phyloP scores from a whole-genome alignment of 495 filamentous ascomycete species.

The Lophiostoma macrostomum region DNA sequence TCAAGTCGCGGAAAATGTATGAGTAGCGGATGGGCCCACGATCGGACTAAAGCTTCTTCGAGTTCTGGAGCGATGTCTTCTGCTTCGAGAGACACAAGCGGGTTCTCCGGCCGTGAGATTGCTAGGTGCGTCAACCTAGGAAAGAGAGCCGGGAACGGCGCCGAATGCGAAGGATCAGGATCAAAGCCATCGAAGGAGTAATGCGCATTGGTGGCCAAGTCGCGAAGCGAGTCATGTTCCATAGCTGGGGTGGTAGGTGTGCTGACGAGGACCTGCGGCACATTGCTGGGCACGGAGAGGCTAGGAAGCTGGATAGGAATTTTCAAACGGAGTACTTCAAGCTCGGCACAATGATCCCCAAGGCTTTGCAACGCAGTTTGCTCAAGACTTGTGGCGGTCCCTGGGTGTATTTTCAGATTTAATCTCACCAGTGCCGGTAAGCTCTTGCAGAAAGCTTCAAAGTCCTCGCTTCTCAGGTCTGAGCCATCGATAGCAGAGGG shows the following conservation, averaged over 20 bases:
- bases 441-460: constrained; percentile 16
- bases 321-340: constrained; percentile 26
- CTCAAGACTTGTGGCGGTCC: constrained; percentile 1
- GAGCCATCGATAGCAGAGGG: constrained; percentile 24
- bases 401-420: constrained; percentile 23
- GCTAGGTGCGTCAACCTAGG: constrained; percentile 20
- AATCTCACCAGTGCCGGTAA: constrained; percentile 13
- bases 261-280: constrained; percentile 12
- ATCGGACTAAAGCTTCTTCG: constrained; percentile 20
- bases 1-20: constrained; percentile 21
- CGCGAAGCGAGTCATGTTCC: too few species aligned
- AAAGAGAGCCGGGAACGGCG: constrained; percentile 13
- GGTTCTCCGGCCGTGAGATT: constrained; percentile 7
- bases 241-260: background rate
- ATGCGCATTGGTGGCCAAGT: background rate
- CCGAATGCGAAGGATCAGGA: too few species aligned
- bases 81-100: background rate
- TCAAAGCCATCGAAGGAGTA: background rate
- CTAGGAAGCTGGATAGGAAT: constrained; percentile 11
- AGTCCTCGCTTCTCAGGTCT: constrained; percentile 13
- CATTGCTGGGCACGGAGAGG: constrained; percentile 10
- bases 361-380: constrained; percentile 19
- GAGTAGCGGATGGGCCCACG: constrained; percentile 21
- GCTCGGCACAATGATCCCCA: constrained; percentile 13
- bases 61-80: constrained; percentile 11